Base-by-base conservation (phyloP, 345 rosid genomes). In the Crucihimalaya himalaica region DNA sequence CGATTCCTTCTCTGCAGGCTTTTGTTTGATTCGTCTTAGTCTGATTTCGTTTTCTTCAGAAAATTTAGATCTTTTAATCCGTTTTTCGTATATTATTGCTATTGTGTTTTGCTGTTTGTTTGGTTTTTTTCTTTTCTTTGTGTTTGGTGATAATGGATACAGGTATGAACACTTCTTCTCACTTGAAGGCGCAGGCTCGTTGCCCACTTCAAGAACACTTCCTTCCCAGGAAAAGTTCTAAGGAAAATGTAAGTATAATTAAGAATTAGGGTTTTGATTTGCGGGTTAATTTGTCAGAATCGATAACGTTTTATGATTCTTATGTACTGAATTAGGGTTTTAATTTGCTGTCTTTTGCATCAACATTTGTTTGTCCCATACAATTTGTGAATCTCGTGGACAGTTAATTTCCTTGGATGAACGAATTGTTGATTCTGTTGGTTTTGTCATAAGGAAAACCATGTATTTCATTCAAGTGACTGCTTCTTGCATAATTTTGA, bases 131-230 rank as follows among this genome's bases (percentile, higher is more conserved):
- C 5, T n/a, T 39, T 40, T 61, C 2, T 76, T 14, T 77, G 67
- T 70, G 52, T 76, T 70, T 56, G 3, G 14, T 54, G 1, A 35
- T 25, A 28, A 77, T 77, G 80, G 77, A 77, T 77, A 42, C 69
- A 77, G 77, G 80, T 21, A 71, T 71, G 77, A 71, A 32, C 64
- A 19, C 29, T 59, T 37, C 29, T 35, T 59, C 64, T 4, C 46
- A 37, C 18, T 35, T 59, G 29, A 59, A 59, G 43, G 31, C 64
- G 3, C 64, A 35, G 18, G 6, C 47, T 52, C 80, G 84, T 14
- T 71, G 47, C 39, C 84, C 88, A 0, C 86, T 85, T 81, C 82
- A 72, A 70, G 86, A 83, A 51, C 83, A 83, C 42, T 62, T 64
- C 39, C 75, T 81, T 48, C 84, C 73, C 78, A 70, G 79, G 57